These are phyloP conservation scores for Cyclotella distinguenda DNA, from an alignment of 108 stramenopile genomes.

Conservation along the genomic window DNA sequence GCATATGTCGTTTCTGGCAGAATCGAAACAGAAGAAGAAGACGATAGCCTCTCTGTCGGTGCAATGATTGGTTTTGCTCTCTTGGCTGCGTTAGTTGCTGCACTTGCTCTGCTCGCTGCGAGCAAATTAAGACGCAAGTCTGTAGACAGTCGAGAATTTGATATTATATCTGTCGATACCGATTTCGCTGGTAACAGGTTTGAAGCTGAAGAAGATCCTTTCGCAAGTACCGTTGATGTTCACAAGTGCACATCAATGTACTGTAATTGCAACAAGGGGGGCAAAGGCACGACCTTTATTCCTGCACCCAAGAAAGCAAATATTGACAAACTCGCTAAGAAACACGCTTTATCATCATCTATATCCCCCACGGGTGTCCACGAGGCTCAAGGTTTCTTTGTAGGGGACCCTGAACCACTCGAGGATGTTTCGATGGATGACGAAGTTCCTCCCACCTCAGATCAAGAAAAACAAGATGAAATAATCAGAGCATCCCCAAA, in stretches of 20 bases:
- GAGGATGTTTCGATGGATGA: neutral
- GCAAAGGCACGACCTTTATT: slow-evolving; percentile 20
- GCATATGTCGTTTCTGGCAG: too few relatives aligned
- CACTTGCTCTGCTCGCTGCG: slow-evolving; percentile 17
- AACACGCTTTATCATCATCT: slow-evolving; percentile 3
- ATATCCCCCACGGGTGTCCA: slow-evolving; percentile 19
- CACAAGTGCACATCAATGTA: slow-evolving; percentile 37
- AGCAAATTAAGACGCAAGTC: slow-evolving; percentile 15
- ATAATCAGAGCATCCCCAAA: slow-evolving; percentile 15
- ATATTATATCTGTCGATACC: slow-evolving; percentile 18
- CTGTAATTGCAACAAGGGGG: slow-evolving; percentile 30
- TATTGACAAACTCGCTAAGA: slow-evolving; percentile 1
- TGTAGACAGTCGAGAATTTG: slow-evolving; percentile 6
- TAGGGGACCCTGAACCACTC: neutral
- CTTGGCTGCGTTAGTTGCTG: slow-evolving; percentile 10
- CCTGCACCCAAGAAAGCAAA: slow-evolving; percentile 33
- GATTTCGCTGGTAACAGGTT: slow-evolving; percentile 11
- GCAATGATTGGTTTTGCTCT: slow-evolving; percentile 16
- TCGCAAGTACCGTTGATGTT: slow-evolving; percentile 42
- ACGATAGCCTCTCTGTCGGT: slow-evolving; percentile 16
- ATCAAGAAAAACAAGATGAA: neutral
- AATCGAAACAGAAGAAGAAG: slow-evolving; percentile 8
- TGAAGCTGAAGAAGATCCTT: slow-evolving; percentile 19
- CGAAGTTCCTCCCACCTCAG: neutral
- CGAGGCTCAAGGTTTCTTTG: slow-evolving; percentile 16